Base-by-base conservation (phyloP, 805 yeast species). In the Hagleromyces aurorensis region DNA sequence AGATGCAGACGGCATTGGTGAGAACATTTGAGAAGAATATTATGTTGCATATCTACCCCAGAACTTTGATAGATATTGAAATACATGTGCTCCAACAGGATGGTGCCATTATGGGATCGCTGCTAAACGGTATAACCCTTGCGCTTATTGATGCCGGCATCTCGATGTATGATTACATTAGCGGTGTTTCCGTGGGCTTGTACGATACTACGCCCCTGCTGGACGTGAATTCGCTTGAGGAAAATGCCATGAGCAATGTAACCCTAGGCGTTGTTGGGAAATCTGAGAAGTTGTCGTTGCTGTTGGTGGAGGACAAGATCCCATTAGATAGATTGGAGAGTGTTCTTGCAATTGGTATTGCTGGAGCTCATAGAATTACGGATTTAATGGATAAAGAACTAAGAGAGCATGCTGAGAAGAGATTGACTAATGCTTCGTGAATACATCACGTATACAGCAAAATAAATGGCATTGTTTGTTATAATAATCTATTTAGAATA, bases 91-190 rank as follows among this genome's bases (percentile, higher is more conserved):
- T 91, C 30, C 75, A 85, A 9, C 84, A 85, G 48, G 98, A 91
- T 49, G 98, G 98, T 21, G 94, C 94, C 0, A 51, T 89, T 15
- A 55, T 89, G 40, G 72, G 94, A 0, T 67, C 81, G 1, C 73
- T 91, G 41, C 67, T 84, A 23, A 91, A 91, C 52, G 83, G 96
- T 7, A 72, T 83, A 23, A 84, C 96, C 1, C 61, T 91, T 44
- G 96, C 95, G 0, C 64, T 91, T 24, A 75, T 91, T 19, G 97
- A 91, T 58, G 96, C 97, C 2, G 97, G 97, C 28, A 78, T 91
- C 25, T 80, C 96, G 4, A 78, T 91, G 79, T 81, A 79, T 50
- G 97, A 91, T 52, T 87, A 84, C 51, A 79, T 89, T 10, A 72
- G 85, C 32, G 75, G 94, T 1, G 70, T 84, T 10, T 69, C 79